Evolutionary conservation across 2,329 filamentous ascomycete species (phyloP).

Genomic region (Cercospora janseana): DNA sequence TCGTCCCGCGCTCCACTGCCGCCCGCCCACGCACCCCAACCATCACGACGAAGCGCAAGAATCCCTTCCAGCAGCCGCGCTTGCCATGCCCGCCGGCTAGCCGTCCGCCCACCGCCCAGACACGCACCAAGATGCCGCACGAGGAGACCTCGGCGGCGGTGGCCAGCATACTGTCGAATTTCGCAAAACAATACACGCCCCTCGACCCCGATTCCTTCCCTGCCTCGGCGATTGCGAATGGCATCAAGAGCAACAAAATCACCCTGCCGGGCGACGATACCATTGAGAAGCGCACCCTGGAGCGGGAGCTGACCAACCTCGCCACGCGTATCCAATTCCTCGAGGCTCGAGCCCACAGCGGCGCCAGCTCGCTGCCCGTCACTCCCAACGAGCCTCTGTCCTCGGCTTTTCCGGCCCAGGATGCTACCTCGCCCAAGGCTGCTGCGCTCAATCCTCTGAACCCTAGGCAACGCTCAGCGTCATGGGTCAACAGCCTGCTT

Average conservation of each 20-base stretch:
- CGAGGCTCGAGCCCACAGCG: constrained; percentile 67
- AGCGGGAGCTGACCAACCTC: constrained; percentile 78
- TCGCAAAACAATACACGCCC: constrained; percentile 49
- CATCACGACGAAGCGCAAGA: constrained; percentile 26
- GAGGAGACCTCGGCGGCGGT: constrained; percentile 38
- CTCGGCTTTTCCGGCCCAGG: constrained; percentile 58
- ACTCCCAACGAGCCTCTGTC: constrained; percentile 69
- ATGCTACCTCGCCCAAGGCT: constrained; percentile 39
- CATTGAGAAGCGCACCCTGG: constrained; percentile 72
- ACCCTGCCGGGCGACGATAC: constrained; percentile 74
- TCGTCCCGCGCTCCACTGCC: neutral
- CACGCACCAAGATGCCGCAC: constrained; percentile 29
- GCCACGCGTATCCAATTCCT: constrained; percentile 75
- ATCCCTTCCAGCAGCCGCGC: constrained; percentile 17
- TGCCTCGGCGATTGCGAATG: constrained; percentile 51
- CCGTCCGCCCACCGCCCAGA: constrained; percentile 11
- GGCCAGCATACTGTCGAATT: constrained; percentile 47
- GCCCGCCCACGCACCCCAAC: constrained; percentile 15
- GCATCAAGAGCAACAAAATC: constrained; percentile 54
- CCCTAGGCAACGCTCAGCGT: constrained; percentile 38
- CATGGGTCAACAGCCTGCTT: constrained; percentile 54
- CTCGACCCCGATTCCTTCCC: constrained; percentile 45
- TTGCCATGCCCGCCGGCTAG: constrained; percentile 24
- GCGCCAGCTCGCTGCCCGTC: constrained; percentile 60
- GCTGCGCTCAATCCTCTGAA: constrained; percentile 27